Evolutionary conservation across 805 yeast genomes (phyloP).

Genomic region (Suhomyces vadensis): DNA sequence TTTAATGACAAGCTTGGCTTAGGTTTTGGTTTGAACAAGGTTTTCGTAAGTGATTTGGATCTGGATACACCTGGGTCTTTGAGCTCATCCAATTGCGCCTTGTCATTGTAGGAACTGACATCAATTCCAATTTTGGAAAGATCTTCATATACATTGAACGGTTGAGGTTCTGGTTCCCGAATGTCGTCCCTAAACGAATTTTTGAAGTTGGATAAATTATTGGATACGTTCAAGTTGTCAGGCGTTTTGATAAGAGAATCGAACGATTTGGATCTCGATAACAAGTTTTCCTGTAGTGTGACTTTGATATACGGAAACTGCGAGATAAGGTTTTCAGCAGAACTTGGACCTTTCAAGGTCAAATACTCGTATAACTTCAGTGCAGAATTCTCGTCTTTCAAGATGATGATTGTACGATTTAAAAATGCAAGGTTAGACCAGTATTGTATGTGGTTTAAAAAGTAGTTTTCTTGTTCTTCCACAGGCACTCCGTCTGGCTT

Average conservation of each 20-base stretch:
- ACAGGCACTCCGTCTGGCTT: slow-evolving; percentile 13
- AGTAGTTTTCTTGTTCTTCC: slow-evolving; percentile 20
- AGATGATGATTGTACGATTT: slow-evolving; percentile 38
- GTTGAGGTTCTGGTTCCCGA: slow-evolving; percentile 38
- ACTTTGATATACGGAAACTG: slow-evolving; percentile 24
- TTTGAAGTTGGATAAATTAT: slow-evolving; percentile 27
- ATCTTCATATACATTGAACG: slow-evolving; percentile 28
- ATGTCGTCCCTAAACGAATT: slow-evolving; percentile 22
- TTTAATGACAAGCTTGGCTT: slow-evolving; percentile 20
- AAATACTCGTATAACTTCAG: slow-evolving; percentile 24
- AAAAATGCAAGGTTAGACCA: slow-evolving; percentile 44
- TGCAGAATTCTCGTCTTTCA: slow-evolving; percentile 32
- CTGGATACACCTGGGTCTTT: slow-evolving; percentile 16
- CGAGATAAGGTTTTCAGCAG: slow-evolving; percentile 3
- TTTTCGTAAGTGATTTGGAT: slow-evolving; percentile 33
- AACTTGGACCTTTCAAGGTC: slow-evolving; percentile 9
- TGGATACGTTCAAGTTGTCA: slow-evolving; percentile 21
- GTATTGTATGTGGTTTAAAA: slow-evolving; percentile 27
- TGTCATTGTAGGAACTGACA: slow-evolving; percentile 22
- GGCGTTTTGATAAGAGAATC: slow-evolving; percentile 17
- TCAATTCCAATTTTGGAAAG: slow-evolving; percentile 36
- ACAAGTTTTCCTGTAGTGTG: slow-evolving; percentile 39
- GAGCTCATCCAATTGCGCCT: slow-evolving; percentile 24
- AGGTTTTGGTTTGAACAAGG: slow-evolving; percentile 34
- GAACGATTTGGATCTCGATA: slow-evolving; percentile 34